Percentiles rank a stretch among this genome's conserved stretches.
phyloP scores from a whole-genome alignment of 495 filamentous ascomycete genomes.

The Penicillium silybi region DNA sequence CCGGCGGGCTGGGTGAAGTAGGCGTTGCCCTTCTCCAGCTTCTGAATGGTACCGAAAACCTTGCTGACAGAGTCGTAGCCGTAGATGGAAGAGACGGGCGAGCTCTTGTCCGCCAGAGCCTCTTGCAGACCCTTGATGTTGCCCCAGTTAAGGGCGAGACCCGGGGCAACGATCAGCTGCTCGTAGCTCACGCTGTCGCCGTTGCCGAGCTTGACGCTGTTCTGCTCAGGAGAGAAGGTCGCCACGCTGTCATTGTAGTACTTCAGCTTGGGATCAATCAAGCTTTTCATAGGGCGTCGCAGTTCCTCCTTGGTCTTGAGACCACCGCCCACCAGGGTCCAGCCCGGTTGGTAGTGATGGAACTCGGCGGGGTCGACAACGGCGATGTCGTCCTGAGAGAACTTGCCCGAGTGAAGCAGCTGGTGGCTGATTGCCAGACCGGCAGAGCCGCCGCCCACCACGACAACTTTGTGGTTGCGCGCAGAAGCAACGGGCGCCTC shows the following conservation, averaged over 20 bases:
- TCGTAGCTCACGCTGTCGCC: conserved; percentile 59
- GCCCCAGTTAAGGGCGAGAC: conserved; percentile 53
- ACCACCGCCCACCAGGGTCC: conserved; percentile 65
- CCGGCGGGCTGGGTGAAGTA: conserved; percentile 68
- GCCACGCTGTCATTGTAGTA: conserved; percentile 54
- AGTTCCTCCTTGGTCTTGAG: conserved; percentile 55
- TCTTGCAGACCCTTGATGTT: conserved; percentile 57
- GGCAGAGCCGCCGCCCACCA: conserved; percentile 61
- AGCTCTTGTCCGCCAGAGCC: conserved; percentile 51
- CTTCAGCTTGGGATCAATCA: conserved; percentile 58
- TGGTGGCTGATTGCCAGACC: conserved; percentile 62
- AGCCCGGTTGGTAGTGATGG: conserved; percentile 70
- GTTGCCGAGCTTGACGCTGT: conserved; percentile 54
- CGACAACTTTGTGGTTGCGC: conserved; percentile 57
- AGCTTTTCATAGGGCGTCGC: conserved; percentile 44
- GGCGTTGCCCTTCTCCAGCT: conserved; percentile 53
- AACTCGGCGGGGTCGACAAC: conserved; percentile 59
- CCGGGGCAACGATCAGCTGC: conserved; percentile 61
- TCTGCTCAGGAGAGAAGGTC: conserved; percentile 54
- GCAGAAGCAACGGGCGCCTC: conserved; percentile 24
- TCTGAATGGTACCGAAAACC: conserved; percentile 51
- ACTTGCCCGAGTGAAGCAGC: conserved; percentile 52
- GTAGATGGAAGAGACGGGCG: conserved; percentile 62
- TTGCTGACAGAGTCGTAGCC: conserved; percentile 58
- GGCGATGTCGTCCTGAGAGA: conserved; percentile 60